Percentiles rank a stretch among this genome's conserved stretches.
Evolutionary conservation across 2,329 filamentous ascomycete genomes (phyloP).

Genomic region (Talaromyces sp.): DNA sequence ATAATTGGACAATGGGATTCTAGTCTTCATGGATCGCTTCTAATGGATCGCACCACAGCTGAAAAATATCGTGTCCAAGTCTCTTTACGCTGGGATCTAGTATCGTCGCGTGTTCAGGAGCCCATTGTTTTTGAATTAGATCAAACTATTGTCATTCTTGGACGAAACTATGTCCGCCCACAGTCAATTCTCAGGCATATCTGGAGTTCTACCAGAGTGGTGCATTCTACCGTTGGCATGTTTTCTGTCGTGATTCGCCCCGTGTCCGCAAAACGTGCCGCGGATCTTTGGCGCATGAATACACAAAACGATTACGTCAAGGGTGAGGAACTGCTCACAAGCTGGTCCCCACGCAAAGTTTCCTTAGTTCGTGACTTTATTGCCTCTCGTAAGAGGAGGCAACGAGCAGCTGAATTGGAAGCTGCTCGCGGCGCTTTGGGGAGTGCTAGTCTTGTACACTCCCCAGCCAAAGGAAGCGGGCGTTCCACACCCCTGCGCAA

Average conservation of each 20-base stretch:
- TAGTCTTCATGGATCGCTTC: slow-evolving; percentile 82
- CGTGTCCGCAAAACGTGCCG: slow-evolving; percentile 82
- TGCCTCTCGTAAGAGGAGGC: slow-evolving; percentile 66
- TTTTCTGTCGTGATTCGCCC: slow-evolving; percentile 86
- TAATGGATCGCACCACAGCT: slow-evolving; percentile 89
- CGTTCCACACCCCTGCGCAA: slow-evolving; percentile 36
- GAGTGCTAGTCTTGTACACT: slow-evolving; percentile 37
- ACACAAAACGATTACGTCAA: slow-evolving; percentile 95
- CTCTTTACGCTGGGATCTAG: slow-evolving; percentile 79
- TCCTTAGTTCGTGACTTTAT: slow-evolving; percentile 89
- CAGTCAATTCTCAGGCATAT: slow-evolving; percentile 82
- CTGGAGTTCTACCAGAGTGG: slow-evolving; percentile 79
- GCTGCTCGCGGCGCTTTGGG: slow-evolving; percentile 50
- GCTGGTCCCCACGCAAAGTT: slow-evolving; percentile 86
- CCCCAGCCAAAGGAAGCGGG: slow-evolving; percentile 33
- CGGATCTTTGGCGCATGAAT: slow-evolving; percentile 94
- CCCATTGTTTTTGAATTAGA: slow-evolving; percentile 84
- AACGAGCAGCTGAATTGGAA: slow-evolving; percentile 75
- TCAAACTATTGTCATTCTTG: slow-evolving; percentile 76
- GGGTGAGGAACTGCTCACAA: slow-evolving; percentile 79
- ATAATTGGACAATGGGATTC: slow-evolving; percentile 96
- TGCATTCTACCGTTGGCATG: slow-evolving; percentile 80
- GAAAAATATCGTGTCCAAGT: slow-evolving; percentile 91
- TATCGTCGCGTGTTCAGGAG: slow-evolving; percentile 76
- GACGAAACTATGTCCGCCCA: slow-evolving; percentile 78